Evolutionary conservation across 176 grass and related monocot genomes (phyloP).

Genomic region (Oryza meyeriana): DNA sequence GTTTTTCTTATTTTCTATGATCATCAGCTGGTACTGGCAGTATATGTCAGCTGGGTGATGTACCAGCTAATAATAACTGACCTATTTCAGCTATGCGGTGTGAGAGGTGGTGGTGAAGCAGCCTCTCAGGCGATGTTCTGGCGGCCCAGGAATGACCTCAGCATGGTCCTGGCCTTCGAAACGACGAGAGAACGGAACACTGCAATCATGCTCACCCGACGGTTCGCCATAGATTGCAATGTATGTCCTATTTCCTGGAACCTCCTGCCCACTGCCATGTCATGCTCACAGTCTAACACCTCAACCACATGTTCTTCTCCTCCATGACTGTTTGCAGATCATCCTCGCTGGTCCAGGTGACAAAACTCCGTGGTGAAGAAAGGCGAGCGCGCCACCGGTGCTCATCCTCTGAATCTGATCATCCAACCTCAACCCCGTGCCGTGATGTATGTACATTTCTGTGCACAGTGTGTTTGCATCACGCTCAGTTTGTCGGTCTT

Average conservation of each 20-base stretch:
- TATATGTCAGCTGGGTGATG: too few species aligned
- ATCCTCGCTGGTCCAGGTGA: conserved; percentile 62
- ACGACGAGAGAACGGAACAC: conserved; percentile 68
- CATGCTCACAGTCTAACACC: background rate
- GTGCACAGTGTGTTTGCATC: conserved; percentile 27
- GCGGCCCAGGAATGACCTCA: conserved; percentile 57
- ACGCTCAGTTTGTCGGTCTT: background rate
- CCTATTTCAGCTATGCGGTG: conserved; percentile 63
- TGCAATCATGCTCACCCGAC: conserved; percentile 72
- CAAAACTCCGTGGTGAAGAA: conserved; percentile 42
- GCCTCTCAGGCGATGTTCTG: conserved; percentile 60
- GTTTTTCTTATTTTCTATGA: too few species aligned
- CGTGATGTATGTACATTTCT: conserved; percentile 32
- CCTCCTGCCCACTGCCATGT: background rate
- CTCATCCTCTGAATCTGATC: background rate
- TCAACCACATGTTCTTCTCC: background rate
- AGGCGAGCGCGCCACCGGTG: background rate
- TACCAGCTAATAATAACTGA: background rate
- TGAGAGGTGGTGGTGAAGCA: conserved; percentile 76
- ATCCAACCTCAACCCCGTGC: background rate
- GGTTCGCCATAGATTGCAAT: conserved; percentile 86
- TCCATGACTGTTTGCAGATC: conserved; percentile 41
- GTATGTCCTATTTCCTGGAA: conserved; percentile 25
- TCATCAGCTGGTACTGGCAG: too few species aligned
- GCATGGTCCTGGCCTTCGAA: conserved; percentile 64